Evolutionary conservation across 2,329 filamentous ascomycete species (phyloP).

Genomic region (Epichloe brachyelytri): DNA sequence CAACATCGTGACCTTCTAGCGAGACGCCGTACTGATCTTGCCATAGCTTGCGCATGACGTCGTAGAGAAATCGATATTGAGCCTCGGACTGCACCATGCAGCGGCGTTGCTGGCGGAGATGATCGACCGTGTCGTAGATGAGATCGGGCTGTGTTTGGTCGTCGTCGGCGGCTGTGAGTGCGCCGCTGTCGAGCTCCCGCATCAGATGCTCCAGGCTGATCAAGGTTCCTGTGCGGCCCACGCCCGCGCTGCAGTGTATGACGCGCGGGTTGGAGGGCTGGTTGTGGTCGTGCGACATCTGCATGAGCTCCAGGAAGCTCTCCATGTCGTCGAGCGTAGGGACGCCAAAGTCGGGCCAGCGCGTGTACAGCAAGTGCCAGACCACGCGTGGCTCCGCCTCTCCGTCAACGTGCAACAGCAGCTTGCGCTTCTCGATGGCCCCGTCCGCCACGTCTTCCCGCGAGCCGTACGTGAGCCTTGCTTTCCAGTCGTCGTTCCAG

Average conservation of each 20-base stretch:
- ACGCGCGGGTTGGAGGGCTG: slow-evolving; percentile 55
- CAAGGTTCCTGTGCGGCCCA: slow-evolving; percentile 89
- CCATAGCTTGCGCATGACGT: slow-evolving; percentile 67
- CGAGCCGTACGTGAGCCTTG: slow-evolving; percentile 54
- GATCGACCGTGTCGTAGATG: slow-evolving; percentile 67
- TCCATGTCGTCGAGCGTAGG: slow-evolving; percentile 55
- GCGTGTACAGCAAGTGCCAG: slow-evolving; percentile 74
- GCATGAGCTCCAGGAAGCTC: slow-evolving; percentile 57
- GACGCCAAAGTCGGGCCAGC: slow-evolving; percentile 85
- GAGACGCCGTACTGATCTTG: slow-evolving; percentile 45
- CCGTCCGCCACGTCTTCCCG: slow-evolving; percentile 41
- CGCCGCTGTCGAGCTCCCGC: slow-evolving; percentile 64
- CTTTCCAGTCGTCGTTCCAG: slow-evolving; percentile 54
- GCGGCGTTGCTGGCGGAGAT: slow-evolving; percentile 72
- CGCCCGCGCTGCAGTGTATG: slow-evolving; percentile 79
- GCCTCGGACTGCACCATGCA: slow-evolving; percentile 88
- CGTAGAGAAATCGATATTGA: slow-evolving; percentile 82
- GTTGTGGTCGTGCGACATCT: slow-evolving; percentile 46
- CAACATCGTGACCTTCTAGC: slow-evolving; percentile 18
- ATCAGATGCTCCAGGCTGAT: slow-evolving; percentile 91
- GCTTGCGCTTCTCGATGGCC: slow-evolving; percentile 60
- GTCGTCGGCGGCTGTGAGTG: slow-evolving; percentile 27
- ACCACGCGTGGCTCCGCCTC: slow-evolving; percentile 44
- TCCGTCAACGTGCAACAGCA: slow-evolving; percentile 43
- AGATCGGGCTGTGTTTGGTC: slow-evolving; percentile 54